Base-by-base conservation (phyloP, 1,284 basidiomycete species). In the Inonotus hispidus region DNA sequence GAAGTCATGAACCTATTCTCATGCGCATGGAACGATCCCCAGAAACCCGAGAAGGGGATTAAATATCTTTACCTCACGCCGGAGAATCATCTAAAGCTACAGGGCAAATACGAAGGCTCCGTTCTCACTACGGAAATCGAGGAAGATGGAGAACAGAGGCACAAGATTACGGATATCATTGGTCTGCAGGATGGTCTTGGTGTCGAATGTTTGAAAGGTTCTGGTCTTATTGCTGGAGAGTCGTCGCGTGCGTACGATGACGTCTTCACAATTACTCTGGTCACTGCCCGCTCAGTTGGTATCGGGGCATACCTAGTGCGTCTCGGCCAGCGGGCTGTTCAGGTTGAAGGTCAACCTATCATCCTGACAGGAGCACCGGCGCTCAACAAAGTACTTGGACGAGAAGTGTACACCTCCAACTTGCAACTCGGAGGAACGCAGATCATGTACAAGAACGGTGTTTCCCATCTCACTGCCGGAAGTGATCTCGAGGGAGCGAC, bases 401-500 rank as follows among this genome's bases (percentile, higher is more conserved):
- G 97, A 60, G 97, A 99, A 75, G 97, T 99, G 45, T 99, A 99
- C 76, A 98, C 97, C 11, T 97, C 94, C 62, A 99, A 99, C 77
- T 76, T 99, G 69, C 97, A 99, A 77, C 92, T 99, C 64, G 97
- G 97, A 71, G 97, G 97, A 63, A 98, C 97, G 39, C 93, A 95
- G 71, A 99, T 98, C 79, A 98, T 98, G 95, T 92, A 95, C 85
- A 96, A 96, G 84, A 98, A 98, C 72, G 97, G 97, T 77, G 93
- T 99, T 59, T 98, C 96, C 14, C 97, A 99, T 74, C 78, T 99
- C 57, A 95, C 92, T 2, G 95, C 96, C 27, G 85, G 84, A 68
- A 96, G 95, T 72, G 97, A 99, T 73, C 79, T 99, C 38, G 92
- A 98, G 73, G 95, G 95, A 67, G 93, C 95, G 21, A 87, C 88